Conservation (phyloP, 2,329 filamentous ascomycete species). For the Trichoderma hamatum region DNA sequence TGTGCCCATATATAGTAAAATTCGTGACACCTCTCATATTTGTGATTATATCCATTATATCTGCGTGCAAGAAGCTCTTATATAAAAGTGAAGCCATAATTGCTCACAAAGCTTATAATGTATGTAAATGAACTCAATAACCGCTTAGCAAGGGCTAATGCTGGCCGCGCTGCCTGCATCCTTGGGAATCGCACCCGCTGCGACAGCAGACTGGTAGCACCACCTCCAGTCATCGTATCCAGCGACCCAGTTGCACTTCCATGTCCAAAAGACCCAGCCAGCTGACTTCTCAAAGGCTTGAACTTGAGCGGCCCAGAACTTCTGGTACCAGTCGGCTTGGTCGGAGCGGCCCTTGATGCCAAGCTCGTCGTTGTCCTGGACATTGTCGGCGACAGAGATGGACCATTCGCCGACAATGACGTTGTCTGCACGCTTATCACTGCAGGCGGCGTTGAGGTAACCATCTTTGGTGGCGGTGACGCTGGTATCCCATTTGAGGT, state of each 20-base stretch:
- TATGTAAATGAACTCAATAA: background rate
- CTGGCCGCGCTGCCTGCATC: constrained; percentile 31
- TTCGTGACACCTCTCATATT: background rate
- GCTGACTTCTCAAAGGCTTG: constrained; percentile 56
- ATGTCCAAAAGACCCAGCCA: constrained; percentile 65
- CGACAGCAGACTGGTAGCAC: constrained; percentile 46
- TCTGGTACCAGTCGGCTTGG: constrained; percentile 54
- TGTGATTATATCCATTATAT: background rate
- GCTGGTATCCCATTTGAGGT: constrained; percentile 56
- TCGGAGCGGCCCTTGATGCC: constrained; percentile 40
- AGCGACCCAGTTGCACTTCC: constrained; percentile 50
- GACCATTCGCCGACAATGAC: constrained; percentile 63
- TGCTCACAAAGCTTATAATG: background rate
- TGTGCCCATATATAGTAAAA: background rate
- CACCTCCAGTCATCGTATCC: constrained; percentile 53
- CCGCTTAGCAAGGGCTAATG: constrained; percentile 25
- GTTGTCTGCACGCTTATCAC: constrained; percentile 47
- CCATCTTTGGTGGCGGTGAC: constrained; percentile 49
- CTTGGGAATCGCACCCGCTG: constrained; percentile 34
- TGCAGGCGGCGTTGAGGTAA: constrained; percentile 57
- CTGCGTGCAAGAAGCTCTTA: background rate
- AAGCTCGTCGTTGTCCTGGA: constrained; percentile 50
- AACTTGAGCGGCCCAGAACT: constrained; percentile 61
- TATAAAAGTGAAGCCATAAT: background rate
- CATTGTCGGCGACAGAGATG: constrained; percentile 52